Percentiles rank a stretch among this genome's conserved stretches.
Evolutionary conservation across 176 grass and related monocot species (phyloP).

Genomic region (Musa troglodytarum): DNA sequence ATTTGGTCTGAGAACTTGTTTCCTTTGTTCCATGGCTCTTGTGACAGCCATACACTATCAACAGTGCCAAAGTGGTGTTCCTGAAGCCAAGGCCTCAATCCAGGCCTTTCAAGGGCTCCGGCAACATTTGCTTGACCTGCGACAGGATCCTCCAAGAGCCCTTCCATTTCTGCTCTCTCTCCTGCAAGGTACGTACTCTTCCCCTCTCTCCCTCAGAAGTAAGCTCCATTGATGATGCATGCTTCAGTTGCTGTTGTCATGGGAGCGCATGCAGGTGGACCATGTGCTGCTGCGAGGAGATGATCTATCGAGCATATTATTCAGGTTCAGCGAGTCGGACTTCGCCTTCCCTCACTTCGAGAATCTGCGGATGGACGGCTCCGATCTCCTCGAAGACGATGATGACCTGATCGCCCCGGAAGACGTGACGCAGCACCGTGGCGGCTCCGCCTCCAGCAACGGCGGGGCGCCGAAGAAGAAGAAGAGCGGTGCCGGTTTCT

Average conservation of each 20-base stretch:
- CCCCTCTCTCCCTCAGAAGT: too few species aligned
- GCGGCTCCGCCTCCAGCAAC: neutral
- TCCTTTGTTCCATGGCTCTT: neutral
- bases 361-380: neutral
- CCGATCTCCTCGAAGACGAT: neutral
- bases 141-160: conserved; percentile 3
- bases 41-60: conserved; percentile 1
- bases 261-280: neutral
- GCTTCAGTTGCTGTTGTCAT: too few species aligned
- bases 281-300: conserved; percentile 1
- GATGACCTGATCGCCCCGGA: neutral
- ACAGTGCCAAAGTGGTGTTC: neutral
- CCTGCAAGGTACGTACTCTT: neutral
- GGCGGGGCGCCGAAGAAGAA: neutral
- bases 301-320: neutral
- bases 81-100: conserved; percentile 8
- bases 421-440: neutral
- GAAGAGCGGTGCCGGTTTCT: neutral
- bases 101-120: conserved; percentile 2
- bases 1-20: neutral
- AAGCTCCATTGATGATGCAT: too few species aligned
- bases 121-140: neutral
- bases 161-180: conserved; percentile 1
- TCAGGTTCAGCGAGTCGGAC: neutral
- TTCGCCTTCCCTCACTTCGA: neutral